Percentiles rank a stretch among this genome's conserved stretches.
These are phyloP conservation scores for Ophiosphaerella narmari DNA, from an alignment of 2,329 filamentous ascomycete species.

Conservation along the genomic window DNA sequence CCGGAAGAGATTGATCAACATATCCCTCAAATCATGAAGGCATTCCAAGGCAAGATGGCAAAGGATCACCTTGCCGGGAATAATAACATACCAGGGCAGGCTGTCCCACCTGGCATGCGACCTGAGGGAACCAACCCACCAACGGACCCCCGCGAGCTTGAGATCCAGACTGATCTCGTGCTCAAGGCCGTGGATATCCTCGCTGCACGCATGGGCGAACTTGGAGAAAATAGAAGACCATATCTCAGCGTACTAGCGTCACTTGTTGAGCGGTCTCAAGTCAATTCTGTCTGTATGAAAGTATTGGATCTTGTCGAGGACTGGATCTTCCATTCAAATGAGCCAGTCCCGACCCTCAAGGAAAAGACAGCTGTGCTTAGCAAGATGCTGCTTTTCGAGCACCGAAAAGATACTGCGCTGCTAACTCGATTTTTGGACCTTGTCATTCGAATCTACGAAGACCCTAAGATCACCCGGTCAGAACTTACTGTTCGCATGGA, in stretches of 20 bases:
- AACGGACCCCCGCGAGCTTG: slow-evolving; percentile 76
- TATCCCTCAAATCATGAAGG: slow-evolving; percentile 87
- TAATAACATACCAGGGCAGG: slow-evolving; percentile 51
- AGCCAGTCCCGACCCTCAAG: slow-evolving; percentile 95
- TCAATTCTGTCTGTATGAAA: slow-evolving; percentile 84
- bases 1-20: slow-evolving; percentile 89
- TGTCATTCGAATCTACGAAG: slow-evolving; percentile 97
- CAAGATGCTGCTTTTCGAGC: slow-evolving; percentile 97
- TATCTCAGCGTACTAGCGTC: slow-evolving; percentile 95
- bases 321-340: slow-evolving; percentile 95
- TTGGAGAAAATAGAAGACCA: slow-evolving; percentile 87
- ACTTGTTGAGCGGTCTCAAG: slow-evolving; percentile 91
- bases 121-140: slow-evolving; percentile 64
- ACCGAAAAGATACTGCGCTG: slow-evolving; percentile 79
- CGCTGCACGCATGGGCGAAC: slow-evolving; percentile 85
- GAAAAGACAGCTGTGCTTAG: slow-evolving; percentile 99
- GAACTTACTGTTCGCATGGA: slow-evolving; percentile 97
- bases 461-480: slow-evolving; percentile 91
- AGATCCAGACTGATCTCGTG: slow-evolving; percentile 88
- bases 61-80: slow-evolving; percentile 82
- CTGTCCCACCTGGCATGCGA: slow-evolving; percentile 44
- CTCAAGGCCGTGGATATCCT: slow-evolving; percentile 95
- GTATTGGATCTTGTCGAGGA: slow-evolving; percentile 90
- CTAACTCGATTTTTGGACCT: slow-evolving; percentile 92
- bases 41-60: slow-evolving; percentile 86